Conservation (phyloP, 1,284 basidiomycete genomes). For the Nidula niveotomentosa region DNA sequence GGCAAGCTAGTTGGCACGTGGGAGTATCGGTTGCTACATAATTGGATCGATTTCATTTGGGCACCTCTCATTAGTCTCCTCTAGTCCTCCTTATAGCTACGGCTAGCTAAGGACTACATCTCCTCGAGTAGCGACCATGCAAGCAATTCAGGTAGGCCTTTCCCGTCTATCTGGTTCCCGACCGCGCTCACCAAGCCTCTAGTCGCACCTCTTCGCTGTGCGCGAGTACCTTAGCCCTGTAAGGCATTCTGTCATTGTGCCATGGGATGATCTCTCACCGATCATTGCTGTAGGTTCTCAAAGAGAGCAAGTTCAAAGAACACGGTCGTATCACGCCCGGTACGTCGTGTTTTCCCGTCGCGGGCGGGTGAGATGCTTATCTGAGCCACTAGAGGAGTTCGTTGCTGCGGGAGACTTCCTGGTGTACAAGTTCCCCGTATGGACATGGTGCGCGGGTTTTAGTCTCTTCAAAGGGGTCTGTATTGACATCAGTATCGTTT, state of each 20-base stretch:
- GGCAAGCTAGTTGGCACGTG: background rate
- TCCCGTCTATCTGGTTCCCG: background rate
- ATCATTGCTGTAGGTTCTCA: constrained; percentile 71
- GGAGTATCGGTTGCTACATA: background rate
- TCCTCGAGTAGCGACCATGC: constrained; percentile 44
- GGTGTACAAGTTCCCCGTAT: constrained; percentile 2
- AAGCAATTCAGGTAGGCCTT: constrained; percentile 63
- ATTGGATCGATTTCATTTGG: background rate
- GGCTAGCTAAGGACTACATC: background rate
- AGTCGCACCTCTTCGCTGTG: constrained; percentile 89
- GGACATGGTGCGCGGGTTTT: background rate
- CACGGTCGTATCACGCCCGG: constrained; percentile 96
- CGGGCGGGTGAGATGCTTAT: constrained; percentile 14
- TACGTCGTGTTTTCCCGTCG: constrained; percentile 36
- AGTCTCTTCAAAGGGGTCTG: background rate
- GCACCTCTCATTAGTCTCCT: background rate
- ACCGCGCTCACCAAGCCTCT: constrained; percentile 40
- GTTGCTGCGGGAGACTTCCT: background rate
- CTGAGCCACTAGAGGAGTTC: constrained; percentile 76
- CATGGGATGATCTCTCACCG: constrained; percentile 26
- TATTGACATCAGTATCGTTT: background rate
- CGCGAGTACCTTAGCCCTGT: constrained; percentile 97
- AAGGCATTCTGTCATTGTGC: constrained; percentile 21
- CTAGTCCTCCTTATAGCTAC: background rate
- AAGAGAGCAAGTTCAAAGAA: constrained; percentile 99